Evolutionary conservation across 352 stramenopile genomes (phyloP).

Genomic region (Phytophthora macrochlamydospora): DNA sequence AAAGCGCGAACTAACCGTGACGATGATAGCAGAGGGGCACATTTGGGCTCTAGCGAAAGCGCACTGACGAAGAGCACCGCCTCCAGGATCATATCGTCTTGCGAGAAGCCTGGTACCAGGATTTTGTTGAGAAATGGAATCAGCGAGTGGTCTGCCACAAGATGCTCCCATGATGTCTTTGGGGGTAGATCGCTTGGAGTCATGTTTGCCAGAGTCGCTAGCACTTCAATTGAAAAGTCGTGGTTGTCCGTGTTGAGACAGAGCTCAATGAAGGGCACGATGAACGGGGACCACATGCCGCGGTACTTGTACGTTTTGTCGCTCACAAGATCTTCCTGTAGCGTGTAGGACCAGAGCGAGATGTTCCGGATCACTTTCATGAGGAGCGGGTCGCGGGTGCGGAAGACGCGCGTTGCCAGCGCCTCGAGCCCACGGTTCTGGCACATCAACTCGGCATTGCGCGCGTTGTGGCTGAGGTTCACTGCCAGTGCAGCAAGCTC

Average conservation of each 20-base stretch:
- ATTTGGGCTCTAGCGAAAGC: slow-evolving; percentile 85
- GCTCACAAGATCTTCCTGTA: slow-evolving; percentile 88
- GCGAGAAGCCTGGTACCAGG: slow-evolving; percentile 92
- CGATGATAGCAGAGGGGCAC: slow-evolving; percentile 71
- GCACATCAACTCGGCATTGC: slow-evolving; percentile 93
- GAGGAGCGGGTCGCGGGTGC: slow-evolving; percentile 90
- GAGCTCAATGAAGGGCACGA: slow-evolving; percentile 90
- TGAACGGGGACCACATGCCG: slow-evolving; percentile 92
- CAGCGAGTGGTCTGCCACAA: slow-evolving; percentile 88
- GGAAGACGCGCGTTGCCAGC: slow-evolving; percentile 88
- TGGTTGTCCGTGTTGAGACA: slow-evolving; percentile 88
- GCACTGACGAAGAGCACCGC: slow-evolving; percentile 86
- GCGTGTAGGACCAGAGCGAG: slow-evolving; percentile 90
- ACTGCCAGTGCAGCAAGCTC: slow-evolving; percentile 94
- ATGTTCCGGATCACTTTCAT: slow-evolving; percentile 95
- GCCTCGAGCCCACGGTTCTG: slow-evolving; percentile 88
- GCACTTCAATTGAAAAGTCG: slow-evolving; percentile 93
- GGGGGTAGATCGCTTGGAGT: slow-evolving; percentile 90
- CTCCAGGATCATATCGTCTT: slow-evolving; percentile 93
- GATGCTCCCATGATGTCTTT: slow-evolving; percentile 89
- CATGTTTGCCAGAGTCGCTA: slow-evolving; percentile 93
- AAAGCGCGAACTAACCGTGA: slow-evolving; percentile 80
- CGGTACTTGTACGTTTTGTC: slow-evolving; percentile 92
- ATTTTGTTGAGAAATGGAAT: slow-evolving; percentile 91
- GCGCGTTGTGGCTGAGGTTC: slow-evolving; percentile 92